Conservation (phyloP, 306 rosid species). For the Chamaecrista fasciculata region DNA sequence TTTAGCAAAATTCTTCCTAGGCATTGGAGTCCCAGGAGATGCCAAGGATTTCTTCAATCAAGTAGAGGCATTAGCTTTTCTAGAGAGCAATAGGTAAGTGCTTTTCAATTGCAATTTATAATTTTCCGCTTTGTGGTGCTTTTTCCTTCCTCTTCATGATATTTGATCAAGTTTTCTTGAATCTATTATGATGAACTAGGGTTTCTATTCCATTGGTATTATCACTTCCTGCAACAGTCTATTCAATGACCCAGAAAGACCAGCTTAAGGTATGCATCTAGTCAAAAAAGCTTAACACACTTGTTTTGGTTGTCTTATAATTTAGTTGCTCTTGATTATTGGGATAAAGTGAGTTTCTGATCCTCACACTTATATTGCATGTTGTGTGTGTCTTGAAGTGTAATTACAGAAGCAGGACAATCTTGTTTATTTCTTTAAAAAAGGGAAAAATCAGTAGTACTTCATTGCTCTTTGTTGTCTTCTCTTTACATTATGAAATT, state of each 20-base stretch:
- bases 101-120: conserved; percentile 5
- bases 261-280: conserved; percentile 69
- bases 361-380: background rate
- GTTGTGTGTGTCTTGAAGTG: background rate
- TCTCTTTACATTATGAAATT: background rate
- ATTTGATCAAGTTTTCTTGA: conserved; percentile 17
- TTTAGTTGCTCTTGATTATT: conserved; percentile 4
- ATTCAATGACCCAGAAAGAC: conserved; percentile 71
- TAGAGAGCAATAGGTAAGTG: conserved; percentile 85
- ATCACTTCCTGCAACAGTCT: conserved; percentile 85
- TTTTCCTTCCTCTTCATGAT: conserved; percentile 2
- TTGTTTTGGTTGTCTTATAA: background rate
- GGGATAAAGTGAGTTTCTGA: conserved; percentile 9
- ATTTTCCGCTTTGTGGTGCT: conserved; percentile 7
- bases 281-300: background rate
- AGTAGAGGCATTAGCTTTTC: conserved; percentile 73
- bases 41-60: conserved; percentile 84
- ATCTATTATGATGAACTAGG: conserved; percentile 49
- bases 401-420: background rate
- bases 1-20: conserved; percentile 86
- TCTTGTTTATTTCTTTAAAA: background rate
- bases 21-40: conserved; percentile 92
- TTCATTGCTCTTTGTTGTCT: background rate
- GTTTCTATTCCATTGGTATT: conserved; percentile 77
- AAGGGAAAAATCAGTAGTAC: background rate